A percentile compares a stretch with the other conserved stretches of the same genome.
Evolutionary conservation across 2,329 filamentous ascomycete genomes (phyloP).

Genomic region (Fonsecaea nubica): DNA sequence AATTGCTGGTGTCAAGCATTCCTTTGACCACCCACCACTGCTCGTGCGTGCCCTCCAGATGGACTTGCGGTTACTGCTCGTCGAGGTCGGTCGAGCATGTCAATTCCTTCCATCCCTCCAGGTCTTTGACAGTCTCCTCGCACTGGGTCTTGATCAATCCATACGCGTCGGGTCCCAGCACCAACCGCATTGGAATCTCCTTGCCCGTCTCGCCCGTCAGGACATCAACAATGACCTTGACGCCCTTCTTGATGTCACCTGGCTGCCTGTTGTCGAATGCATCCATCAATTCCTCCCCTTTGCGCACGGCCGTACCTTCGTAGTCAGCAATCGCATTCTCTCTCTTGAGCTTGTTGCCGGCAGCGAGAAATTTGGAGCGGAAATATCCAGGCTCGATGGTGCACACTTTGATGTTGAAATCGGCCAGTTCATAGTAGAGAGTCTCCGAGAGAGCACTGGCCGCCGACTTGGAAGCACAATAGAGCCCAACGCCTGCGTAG

Average conservation of each 20-base stretch:
- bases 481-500: constrained; percentile 42
- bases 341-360: constrained; percentile 18
- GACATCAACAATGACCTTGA: constrained; percentile 61
- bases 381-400: constrained; percentile 48
- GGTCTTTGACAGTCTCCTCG: constrained; percentile 49
- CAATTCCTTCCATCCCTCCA: constrained; percentile 60
- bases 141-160: constrained; percentile 54
- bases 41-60: neutral
- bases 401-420: constrained; percentile 45
- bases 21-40: neutral
- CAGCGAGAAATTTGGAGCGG: constrained; percentile 33
- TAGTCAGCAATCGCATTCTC: constrained; percentile 32
- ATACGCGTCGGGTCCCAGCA: constrained; percentile 62
- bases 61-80: neutral
- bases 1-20: neutral
- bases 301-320: constrained; percentile 28
- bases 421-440: constrained; percentile 43
- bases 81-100: constrained; percentile 46
- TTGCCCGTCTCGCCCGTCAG: constrained; percentile 59
- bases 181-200: constrained; percentile 60
- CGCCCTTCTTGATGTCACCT: constrained; percentile 63
- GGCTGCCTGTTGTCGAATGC: constrained; percentile 56
- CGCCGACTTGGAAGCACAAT: constrained; percentile 48
- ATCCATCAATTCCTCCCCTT: constrained; percentile 23
- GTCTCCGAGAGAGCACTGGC: constrained; percentile 40